Conservation (phyloP, 805 yeast genomes). For the Candida fluviatilis region DNA sequence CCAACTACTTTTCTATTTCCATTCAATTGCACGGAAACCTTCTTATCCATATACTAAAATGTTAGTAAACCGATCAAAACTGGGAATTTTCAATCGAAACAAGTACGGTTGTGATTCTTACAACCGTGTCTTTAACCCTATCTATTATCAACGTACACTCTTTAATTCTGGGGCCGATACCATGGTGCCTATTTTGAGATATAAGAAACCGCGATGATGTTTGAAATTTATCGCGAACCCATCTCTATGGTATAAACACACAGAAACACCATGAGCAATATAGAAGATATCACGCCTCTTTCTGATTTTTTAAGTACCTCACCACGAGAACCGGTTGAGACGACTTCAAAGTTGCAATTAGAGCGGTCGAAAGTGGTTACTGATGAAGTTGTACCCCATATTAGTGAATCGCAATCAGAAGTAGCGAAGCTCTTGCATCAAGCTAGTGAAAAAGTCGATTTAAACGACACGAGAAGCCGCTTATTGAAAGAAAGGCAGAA, state of each 20-base stretch:
- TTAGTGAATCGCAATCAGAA: not conserved
- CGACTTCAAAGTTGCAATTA: slow-evolving; percentile 2
- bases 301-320: slow-evolving; percentile 24
- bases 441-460: slow-evolving; percentile 13
- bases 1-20: slow-evolving; percentile 81
- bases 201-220: not conserved
- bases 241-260: not conserved
- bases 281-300: slow-evolving; percentile 21
- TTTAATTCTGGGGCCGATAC: slow-evolving; percentile 62
- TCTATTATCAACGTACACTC: slow-evolving; percentile 33
- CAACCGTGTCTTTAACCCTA: slow-evolving; percentile 1
- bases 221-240: slow-evolving; percentile 5
- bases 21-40: slow-evolving; percentile 67
- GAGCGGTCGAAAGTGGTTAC: slow-evolving; percentile 1
- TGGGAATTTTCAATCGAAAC: not conserved
- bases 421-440: slow-evolving; percentile 10
- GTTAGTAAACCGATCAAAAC: slow-evolving; percentile 13
- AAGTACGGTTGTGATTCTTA: not conserved
- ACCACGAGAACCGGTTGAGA: slow-evolving; percentile 10
- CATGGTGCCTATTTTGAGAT: slow-evolving; percentile 24
- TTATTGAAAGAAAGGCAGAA: slow-evolving; percentile 16
- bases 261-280: slow-evolving; percentile 15
- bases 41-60: slow-evolving; percentile 69
- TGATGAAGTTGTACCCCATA: not conserved
- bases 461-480: slow-evolving; percentile 13